phyloP scores from a whole-genome alignment of 129 eudicot species.

The Rutidosis leptorrhynchoides region DNA sequence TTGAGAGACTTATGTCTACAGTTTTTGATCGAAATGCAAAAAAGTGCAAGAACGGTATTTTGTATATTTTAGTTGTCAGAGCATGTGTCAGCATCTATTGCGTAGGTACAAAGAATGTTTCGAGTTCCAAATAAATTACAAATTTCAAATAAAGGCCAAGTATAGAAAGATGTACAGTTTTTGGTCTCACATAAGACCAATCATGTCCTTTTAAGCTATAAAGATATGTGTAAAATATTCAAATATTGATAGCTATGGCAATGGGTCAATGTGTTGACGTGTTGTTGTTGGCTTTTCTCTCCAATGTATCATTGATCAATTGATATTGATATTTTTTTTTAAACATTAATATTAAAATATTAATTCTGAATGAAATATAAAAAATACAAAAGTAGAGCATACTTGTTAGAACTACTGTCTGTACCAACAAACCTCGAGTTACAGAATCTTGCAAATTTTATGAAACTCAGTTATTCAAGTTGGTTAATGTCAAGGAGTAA shows the following conservation, averaged over 20 bases:
- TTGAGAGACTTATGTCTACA: too few species aligned
- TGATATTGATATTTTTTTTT: too few species aligned
- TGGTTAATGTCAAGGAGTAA: background rate
- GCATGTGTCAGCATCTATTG: background rate
- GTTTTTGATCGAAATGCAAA: background rate
- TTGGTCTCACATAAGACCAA: background rate
- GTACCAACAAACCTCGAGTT: too few species aligned
- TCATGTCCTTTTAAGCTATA: background rate
- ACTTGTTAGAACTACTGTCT: background rate
- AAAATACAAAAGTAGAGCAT: too few species aligned
- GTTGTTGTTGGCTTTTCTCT: background rate
- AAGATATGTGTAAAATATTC: background rate
- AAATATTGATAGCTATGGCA: background rate
- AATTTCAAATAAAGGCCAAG: too few species aligned
- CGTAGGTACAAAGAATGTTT: background rate
- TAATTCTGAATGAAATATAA: background rate
- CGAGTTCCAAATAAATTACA: background rate
- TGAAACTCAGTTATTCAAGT: background rate
- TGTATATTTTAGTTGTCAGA: background rate
- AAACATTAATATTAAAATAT: too few species aligned
- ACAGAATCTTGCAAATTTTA: background rate
- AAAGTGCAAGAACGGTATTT: too few species aligned
- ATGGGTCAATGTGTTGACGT: conserved; percentile 17
- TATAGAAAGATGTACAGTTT: background rate
- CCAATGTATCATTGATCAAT: background rate